phyloP scores from a whole-genome alignment of 192 early-diverging fungal genomes.

The Coemansia sp. region DNA sequence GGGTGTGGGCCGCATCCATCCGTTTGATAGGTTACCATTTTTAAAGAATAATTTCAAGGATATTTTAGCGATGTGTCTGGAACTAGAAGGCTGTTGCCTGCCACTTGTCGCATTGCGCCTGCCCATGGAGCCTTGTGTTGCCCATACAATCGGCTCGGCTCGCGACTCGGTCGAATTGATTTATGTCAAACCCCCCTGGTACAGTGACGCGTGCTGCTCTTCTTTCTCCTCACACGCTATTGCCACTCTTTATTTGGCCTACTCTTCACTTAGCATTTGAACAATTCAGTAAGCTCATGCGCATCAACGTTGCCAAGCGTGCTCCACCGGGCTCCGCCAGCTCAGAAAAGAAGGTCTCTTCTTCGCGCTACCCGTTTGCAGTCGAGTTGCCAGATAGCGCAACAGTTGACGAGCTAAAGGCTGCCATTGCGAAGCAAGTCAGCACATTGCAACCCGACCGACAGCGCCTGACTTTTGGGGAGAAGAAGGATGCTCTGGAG shows the following conservation, averaged over 20 bases:
- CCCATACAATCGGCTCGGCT: neutral
- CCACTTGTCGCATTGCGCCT: neutral
- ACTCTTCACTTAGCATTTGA: conserved; percentile 21
- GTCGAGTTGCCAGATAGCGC: conserved; percentile 63
- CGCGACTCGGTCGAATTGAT: neutral
- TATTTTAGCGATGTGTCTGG: conserved; percentile 1
- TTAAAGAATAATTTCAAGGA: conserved; percentile 4
- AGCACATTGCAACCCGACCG: conserved; percentile 63
- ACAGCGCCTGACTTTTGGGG: conserved; percentile 76
- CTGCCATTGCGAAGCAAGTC: conserved; percentile 63
- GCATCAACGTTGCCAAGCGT: conserved; percentile 40
- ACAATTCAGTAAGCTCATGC: conserved; percentile 48
- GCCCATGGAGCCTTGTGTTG: neutral
- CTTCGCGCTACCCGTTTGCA: conserved; percentile 47
- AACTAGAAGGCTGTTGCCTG: neutral
- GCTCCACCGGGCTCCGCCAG: conserved; percentile 10
- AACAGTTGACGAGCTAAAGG: conserved; percentile 69
- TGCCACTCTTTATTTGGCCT: neutral
- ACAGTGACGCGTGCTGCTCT: neutral
- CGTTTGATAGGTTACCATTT: conserved; percentile 8
- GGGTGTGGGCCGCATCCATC: conserved; percentile 2
- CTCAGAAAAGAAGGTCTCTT: conserved; percentile 9
- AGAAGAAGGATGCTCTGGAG: conserved; percentile 61
- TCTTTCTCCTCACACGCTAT: neutral
- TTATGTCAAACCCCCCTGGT: neutral